Conservation (phyloP, 129 eudicot genomes). For the Tanacetum coccineum region DNA sequence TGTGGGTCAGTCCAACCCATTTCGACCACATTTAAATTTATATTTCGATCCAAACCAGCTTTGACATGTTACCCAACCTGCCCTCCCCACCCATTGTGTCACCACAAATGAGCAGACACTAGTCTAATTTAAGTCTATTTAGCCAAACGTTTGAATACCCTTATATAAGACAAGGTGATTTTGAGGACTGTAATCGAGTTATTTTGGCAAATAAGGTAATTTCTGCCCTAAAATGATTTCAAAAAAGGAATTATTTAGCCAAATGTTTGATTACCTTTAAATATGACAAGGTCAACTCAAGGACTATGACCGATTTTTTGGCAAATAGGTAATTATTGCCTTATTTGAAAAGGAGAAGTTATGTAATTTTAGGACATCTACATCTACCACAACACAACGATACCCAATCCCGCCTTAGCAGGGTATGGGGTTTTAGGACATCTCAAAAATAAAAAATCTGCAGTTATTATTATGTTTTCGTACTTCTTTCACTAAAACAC, state of each 20-base stretch:
- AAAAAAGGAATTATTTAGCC: background rate
- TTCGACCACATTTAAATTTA: background rate
- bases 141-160: background rate
- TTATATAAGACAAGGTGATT: no score
- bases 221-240: background rate
- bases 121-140: background rate
- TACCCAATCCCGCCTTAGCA: no score
- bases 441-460: background rate
- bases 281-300: no score
- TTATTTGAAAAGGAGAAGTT: background rate
- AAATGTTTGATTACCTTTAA: no score
- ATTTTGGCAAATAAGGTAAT: background rate
- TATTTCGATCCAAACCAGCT: background rate
- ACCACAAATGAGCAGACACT: background rate
- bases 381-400: no score
- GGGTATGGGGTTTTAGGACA: no score
- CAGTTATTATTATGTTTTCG: background rate
- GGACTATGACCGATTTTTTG: no score
- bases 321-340: no score
- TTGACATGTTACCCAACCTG: background rate
- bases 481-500: slow-evolving; percentile 13
- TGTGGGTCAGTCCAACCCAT: background rate
- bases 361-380: no score
- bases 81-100: background rate
- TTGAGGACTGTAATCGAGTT: background rate